phyloP scores from a whole-genome alignment of 148 eudicot species.

The Tetragonia tetragonoides region DNA sequence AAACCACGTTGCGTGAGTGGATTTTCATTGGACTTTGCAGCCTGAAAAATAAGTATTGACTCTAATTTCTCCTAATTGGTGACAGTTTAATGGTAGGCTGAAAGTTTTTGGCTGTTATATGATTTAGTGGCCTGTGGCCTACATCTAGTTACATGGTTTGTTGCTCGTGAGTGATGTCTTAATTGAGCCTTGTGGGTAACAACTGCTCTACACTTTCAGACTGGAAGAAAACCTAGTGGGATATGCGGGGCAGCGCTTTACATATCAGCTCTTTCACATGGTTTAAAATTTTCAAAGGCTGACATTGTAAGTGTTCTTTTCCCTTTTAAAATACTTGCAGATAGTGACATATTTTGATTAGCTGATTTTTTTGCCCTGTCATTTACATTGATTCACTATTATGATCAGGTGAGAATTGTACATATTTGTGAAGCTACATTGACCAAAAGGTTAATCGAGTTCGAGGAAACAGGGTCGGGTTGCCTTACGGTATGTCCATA shows the following conservation, averaged over 20 bases:
- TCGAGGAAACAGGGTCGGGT: slow-evolving; percentile 77
- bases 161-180: slow-evolving; percentile 2
- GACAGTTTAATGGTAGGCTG: neutral
- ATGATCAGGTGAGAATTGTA: slow-evolving; percentile 58
- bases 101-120: neutral
- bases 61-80: neutral
- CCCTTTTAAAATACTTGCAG: neutral
- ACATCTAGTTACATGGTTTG: slow-evolving; percentile 2
- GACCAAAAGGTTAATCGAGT: slow-evolving; percentile 86
- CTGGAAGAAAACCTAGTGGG: slow-evolving; percentile 95
- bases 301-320: slow-evolving; percentile 56
- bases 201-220: slow-evolving; percentile 42
- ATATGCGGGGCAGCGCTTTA: slow-evolving; percentile 90
- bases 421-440: slow-evolving; percentile 93
- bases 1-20: no score
- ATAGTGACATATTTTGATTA: neutral
- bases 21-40: no score
- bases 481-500: slow-evolving; percentile 65
- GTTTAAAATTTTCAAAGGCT: slow-evolving; percentile 59
- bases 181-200: slow-evolving; percentile 3
- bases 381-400: slow-evolving; percentile 7
- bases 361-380: neutral
- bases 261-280: slow-evolving; percentile 80
- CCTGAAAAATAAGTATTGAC: no score
- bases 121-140: neutral